Conservation (phyloP, 257 asterid species). For the Nicotiana sylvestris region DNA sequence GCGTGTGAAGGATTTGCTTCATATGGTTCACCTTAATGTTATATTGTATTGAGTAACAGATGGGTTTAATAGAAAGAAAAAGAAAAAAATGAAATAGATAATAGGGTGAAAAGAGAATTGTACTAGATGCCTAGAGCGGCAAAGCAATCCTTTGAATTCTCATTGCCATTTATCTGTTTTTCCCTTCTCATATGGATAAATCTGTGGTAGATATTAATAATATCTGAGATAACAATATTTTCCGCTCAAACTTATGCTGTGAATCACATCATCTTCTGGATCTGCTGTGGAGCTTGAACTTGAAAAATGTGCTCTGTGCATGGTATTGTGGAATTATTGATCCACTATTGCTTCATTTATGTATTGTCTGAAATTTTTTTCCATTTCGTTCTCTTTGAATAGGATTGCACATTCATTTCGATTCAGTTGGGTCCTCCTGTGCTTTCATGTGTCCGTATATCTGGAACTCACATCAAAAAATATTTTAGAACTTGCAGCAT, state of each 20-base stretch:
- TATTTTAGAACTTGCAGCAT: constrained; percentile 7
- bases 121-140: not conserved
- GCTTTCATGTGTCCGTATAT: not conserved
- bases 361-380: not conserved
- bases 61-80: not conserved
- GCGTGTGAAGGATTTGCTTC: not conserved
- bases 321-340: not conserved
- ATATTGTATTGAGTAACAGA: not conserved
- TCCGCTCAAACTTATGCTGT: not conserved
- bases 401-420: not conserved
- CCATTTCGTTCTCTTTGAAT: not conserved
- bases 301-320: not conserved
- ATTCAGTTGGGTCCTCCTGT: not conserved
- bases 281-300: not conserved
- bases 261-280: not conserved
- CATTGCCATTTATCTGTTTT: not conserved
- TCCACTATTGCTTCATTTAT: not conserved
- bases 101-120: constrained; percentile 1
- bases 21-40: not conserved
- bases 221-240: not conserved
- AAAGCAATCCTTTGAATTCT: not conserved
- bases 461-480: not conserved
- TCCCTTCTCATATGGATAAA: not conserved
- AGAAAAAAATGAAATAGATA: not conserved
- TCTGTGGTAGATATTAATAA: not conserved